phyloP scores from a whole-genome alignment of 2,329 filamentous ascomycete genomes.

The Cercospora brassicicola region DNA sequence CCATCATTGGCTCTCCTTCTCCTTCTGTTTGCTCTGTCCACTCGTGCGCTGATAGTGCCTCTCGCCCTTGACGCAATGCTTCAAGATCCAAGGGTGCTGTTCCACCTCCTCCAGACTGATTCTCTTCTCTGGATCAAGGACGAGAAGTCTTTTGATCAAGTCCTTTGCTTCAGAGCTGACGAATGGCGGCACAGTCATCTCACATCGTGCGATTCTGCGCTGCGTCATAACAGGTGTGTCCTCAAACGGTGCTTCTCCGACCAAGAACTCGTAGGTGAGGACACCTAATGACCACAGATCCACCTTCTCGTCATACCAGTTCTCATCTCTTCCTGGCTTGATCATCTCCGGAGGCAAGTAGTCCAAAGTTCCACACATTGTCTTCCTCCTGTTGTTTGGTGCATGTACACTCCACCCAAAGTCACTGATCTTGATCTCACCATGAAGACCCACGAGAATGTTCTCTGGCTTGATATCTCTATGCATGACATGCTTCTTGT shows the following conservation, averaged over 20 bases:
- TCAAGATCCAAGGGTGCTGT: constrained; percentile 92
- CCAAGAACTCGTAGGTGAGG: constrained; percentile 91
- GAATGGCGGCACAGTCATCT: constrained; percentile 90
- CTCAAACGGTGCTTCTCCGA: constrained; percentile 95
- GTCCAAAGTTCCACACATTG: constrained; percentile 95
- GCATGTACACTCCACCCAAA: constrained; percentile 99
- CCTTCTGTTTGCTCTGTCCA: constrained; percentile 32
- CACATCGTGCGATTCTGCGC: constrained; percentile 78
- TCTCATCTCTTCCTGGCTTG: constrained; percentile 72
- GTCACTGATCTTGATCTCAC: constrained; percentile 97
- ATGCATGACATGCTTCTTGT: constrained; percentile 97
- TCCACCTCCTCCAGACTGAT: constrained; percentile 87
- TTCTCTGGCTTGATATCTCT: constrained; percentile 98
- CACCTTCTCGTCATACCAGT: constrained; percentile 92
- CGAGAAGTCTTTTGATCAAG: constrained; percentile 85
- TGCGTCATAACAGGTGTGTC: constrained; percentile 95
- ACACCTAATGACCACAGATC: constrained; percentile 96
- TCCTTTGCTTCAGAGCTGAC: constrained; percentile 88
- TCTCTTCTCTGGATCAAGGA: constrained; percentile 90
- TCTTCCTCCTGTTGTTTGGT: constrained; percentile 87
- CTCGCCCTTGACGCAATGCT: constrained; percentile 72
- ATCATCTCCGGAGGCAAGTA: constrained; percentile 99
- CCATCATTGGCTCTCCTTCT: constrained; percentile 20
- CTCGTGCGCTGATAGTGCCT: constrained; percentile 47
- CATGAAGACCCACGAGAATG: constrained; percentile 91